These are phyloP conservation scores for Wickerhamiella pararugosa DNA, from an alignment of 1,139 yeast genomes.

Conservation along the genomic window DNA sequence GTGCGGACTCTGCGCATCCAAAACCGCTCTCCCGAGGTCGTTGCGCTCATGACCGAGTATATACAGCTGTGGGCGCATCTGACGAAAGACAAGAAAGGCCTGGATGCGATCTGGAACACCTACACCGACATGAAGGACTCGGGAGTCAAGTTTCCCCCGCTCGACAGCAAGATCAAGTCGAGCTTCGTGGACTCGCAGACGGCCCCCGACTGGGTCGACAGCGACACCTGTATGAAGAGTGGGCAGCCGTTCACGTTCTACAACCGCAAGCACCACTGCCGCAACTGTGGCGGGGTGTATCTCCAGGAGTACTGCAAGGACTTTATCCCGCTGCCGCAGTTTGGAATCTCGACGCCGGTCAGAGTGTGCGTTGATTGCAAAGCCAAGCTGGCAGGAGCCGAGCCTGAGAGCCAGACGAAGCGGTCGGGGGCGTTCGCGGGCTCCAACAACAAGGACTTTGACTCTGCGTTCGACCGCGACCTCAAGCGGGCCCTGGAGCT, in stretches of 20 bases:
- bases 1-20: conserved; percentile 22
- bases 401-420: neutral
- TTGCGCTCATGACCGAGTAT: conserved; percentile 42
- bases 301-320: conserved; percentile 73
- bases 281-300: conserved; percentile 93
- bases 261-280: conserved; percentile 88
- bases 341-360: conserved; percentile 80
- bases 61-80: conserved; percentile 68
- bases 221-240: conserved; percentile 91
- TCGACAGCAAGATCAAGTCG: conserved; percentile 24
- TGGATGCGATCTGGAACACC: conserved; percentile 47
- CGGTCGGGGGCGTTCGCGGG: conserved; percentile 1
- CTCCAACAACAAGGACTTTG: conserved; percentile 12
- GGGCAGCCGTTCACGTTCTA: conserved; percentile 65
- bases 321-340: conserved; percentile 53
- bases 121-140: conserved; percentile 41
- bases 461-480: conserved; percentile 42
- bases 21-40: conserved; percentile 37
- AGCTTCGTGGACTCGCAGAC: conserved; percentile 72
- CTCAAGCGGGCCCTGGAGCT: conserved; percentile 62
- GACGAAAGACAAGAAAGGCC: conserved; percentile 54
- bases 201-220: conserved; percentile 97
- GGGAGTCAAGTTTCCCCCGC: conserved; percentile 52
- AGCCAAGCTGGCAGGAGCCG: conserved; percentile 31
- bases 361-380: conserved; percentile 88